A percentile compares a stretch with the other conserved stretches of the same genome.
Evolutionary conservation across 371 early-diverging fungal genomes (phyloP).

Genomic region (Nosema muscidifuracis): DNA sequence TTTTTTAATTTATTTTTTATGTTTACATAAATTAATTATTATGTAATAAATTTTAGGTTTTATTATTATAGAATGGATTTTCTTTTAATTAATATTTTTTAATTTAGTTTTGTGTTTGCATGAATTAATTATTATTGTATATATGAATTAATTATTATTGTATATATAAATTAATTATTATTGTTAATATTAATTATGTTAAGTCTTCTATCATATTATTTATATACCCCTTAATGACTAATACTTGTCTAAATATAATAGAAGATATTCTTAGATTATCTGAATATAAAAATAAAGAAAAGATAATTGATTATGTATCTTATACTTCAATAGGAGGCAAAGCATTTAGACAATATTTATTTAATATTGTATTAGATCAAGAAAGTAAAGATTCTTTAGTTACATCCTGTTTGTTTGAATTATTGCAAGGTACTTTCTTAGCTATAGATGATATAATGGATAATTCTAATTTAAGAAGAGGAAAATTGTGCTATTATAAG

Average conservation of each 20-base stretch:
- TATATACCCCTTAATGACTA: neutral
- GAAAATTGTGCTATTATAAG: constrained; percentile 86
- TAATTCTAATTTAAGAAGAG: constrained; percentile 78
- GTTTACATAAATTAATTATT: too few species aligned
- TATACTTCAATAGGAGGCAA: neutral
- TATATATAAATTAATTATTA: too few species aligned
- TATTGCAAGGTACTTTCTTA: constrained; percentile 83
- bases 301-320: neutral
- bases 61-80: too few species aligned
- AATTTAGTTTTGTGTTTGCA: too few species aligned
- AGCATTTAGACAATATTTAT: neutral
- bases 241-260: neutral
- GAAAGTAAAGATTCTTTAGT: neutral
- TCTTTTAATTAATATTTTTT: too few species aligned
- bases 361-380: neutral
- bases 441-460: constrained; percentile 96
- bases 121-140: too few species aligned
- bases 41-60: too few species aligned
- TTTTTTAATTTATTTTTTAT: too few species aligned
- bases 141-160: too few species aligned
- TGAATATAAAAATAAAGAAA: neutral
- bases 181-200: too few species aligned
- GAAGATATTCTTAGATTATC: neutral
- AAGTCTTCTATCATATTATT: neutral
- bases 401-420: neutral